A percentile compares a stretch with the other conserved stretches of the same genome.
Evolutionary conservation across 176 grass and related monocot species (phyloP).

Genomic region (Cenchrus purpureus): DNA sequence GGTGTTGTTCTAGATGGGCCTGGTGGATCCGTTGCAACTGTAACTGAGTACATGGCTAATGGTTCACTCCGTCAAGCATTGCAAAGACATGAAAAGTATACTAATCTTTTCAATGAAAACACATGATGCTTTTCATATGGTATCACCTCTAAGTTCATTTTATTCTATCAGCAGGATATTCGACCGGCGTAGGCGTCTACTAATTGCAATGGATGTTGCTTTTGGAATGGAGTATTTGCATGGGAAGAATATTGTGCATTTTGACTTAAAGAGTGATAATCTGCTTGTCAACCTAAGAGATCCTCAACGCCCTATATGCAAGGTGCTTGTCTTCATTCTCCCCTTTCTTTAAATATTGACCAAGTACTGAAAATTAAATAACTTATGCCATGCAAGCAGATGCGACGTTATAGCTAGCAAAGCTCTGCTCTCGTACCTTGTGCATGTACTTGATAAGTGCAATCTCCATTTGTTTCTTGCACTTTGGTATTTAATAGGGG

Average conservation of each 20-base stretch:
- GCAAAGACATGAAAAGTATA: slow-evolving; percentile 92
- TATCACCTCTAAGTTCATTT: slow-evolving; percentile 35
- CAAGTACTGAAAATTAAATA: slow-evolving; percentile 1
- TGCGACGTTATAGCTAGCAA: too few species aligned
- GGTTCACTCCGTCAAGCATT: slow-evolving; percentile 95
- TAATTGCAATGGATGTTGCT: slow-evolving; percentile 98
- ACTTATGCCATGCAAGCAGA: background rate
- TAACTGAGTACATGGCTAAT: slow-evolving; percentile 99
- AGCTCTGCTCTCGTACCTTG: background rate
- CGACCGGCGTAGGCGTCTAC: slow-evolving; percentile 69
- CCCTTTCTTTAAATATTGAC: slow-evolving; percentile 19
- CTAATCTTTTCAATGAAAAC: slow-evolving; percentile 27
- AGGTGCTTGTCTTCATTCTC: slow-evolving; percentile 48
- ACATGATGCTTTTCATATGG: slow-evolving; percentile 26
- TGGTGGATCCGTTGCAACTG: slow-evolving; percentile 90
- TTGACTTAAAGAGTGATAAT: slow-evolving; percentile 99
- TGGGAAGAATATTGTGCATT: slow-evolving; percentile 97
- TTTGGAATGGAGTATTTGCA: slow-evolving; percentile 99
- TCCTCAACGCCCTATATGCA: slow-evolving; percentile 95
- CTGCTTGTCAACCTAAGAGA: slow-evolving; percentile 96
- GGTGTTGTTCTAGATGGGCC: slow-evolving; percentile 91
- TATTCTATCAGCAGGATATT: slow-evolving; percentile 73
- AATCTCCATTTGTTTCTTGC: background rate
- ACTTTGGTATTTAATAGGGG: background rate
- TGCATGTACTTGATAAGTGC: background rate